Base-by-base conservation (phyloP, 2,329 filamentous ascomycete species). In the Exserohilum turcica region DNA sequence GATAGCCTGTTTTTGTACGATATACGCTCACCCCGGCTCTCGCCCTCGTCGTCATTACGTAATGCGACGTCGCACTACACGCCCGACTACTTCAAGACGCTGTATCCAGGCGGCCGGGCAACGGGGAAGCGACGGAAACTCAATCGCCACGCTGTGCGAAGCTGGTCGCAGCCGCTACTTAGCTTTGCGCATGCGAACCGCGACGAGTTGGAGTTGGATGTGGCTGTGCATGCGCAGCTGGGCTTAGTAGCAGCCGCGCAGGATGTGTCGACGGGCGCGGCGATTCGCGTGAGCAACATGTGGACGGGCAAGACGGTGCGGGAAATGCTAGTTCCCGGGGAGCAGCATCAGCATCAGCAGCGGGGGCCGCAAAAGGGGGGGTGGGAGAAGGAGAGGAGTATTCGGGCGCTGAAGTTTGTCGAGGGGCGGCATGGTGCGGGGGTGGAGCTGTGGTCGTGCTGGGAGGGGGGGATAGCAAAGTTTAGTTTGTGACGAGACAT, bases 211-310 rank as follows among this genome's bases (percentile, higher is more conserved):
- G 60, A 68, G 8, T 56, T 71, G 1, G 72, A 64, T 5, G 36
- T 76, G 3, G 72, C 69, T 7, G 63, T 75, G 1, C 53, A 71
- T 38, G 32, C 57, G 1, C 40, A 61, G 2, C 33, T 74, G 7
- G 73, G 73, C 0, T 57, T 76, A 5, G 39, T 75, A 2, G 73
- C 73, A 6, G 72, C 71, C 2, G 61, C 62, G 0, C 68, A 73
- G 37, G 67, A 71, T 28, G 12, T 52, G 6, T 58, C 52, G 1
- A 57, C 50, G 9, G 44, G 50, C 2, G 48, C 51, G 4, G 62
- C 58, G 13, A 57, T 75, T 10, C 51, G 57, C 5, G 52, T 76
- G 0, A 70, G 66, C 37, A 74, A 69, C 39, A 38, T 76, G 37
- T 70, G 66, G 57, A 71, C 67, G 0, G 74, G 74, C 4, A 59